Evolutionary conservation across 2,329 filamentous ascomycete species (phyloP).

Genomic region (Xylariaceae sp.): DNA sequence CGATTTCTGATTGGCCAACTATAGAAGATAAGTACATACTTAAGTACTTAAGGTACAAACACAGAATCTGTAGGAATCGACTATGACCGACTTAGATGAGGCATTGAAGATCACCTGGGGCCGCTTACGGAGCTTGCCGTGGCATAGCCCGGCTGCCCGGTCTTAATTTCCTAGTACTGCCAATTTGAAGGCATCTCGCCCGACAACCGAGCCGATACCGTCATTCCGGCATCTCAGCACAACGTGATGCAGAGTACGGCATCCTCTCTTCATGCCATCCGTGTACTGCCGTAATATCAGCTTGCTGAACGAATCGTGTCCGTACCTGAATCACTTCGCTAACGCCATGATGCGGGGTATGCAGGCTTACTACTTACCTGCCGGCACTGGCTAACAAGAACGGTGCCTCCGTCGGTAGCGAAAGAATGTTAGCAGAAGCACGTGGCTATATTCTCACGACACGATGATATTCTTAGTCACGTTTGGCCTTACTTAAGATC

Average conservation of each 20-base stretch:
- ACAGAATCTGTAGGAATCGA: too few relatives aligned
- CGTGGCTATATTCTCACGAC: constrained; percentile 1
- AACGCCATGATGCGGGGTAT: constrained; percentile 10
- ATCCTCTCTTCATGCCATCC: background rate
- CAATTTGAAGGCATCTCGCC: constrained; percentile 11
- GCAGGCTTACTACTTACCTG: constrained; percentile 6
- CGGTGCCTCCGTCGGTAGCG: background rate
- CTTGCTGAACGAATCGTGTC: background rate
- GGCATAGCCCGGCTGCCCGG: constrained; percentile 11
- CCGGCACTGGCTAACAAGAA: constrained; percentile 3
- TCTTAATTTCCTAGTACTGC: too few relatives aligned
- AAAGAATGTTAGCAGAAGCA: background rate
- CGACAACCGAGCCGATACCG: constrained; percentile 19
- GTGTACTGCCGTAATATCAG: background rate
- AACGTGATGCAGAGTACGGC: constrained; percentile 9
- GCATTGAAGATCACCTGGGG: too few relatives aligned
- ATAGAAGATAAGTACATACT: too few relatives aligned
- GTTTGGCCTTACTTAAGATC: background rate
- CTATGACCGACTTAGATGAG: too few relatives aligned
- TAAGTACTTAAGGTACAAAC: too few relatives aligned
- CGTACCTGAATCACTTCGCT: constrained; percentile 7
- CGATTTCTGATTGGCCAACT: too few relatives aligned
- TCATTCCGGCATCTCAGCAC: constrained; percentile 17
- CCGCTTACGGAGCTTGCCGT: background rate
- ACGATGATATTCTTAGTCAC: background rate